Conservation (phyloP, 139 green algal species). For the Edaphochlamys debaryana region DNA sequence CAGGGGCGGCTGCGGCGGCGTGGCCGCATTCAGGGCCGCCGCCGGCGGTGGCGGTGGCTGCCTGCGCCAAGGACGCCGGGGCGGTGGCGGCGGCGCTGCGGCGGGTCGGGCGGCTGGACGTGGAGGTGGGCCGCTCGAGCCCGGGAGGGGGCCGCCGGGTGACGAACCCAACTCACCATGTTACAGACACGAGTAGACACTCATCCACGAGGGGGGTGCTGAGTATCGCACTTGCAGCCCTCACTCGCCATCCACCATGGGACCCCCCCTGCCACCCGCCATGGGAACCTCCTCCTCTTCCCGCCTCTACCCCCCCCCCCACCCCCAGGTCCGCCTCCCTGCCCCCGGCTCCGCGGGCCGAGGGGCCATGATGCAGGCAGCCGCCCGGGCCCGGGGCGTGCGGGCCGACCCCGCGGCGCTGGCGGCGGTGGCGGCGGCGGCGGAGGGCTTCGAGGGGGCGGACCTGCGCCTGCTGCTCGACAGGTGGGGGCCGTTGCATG, state of each 20-base stretch:
- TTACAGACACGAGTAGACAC: no score
- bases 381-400: slow-evolving; percentile 44
- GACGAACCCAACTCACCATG: no score
- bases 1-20: neutral
- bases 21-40: neutral
- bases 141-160: no score
- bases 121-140: slow-evolving; percentile 51
- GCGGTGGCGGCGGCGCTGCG: slow-evolving; percentile 50
- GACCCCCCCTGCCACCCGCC: no score
- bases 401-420: slow-evolving; percentile 6
- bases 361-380: slow-evolving; percentile 58
- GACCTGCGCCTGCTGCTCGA: slow-evolving; percentile 82
- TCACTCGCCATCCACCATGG: no score
- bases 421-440: slow-evolving; percentile 45
- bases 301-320: no score
- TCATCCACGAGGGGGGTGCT: no score
- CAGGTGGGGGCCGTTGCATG: slow-evolving; percentile 32
- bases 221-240: no score
- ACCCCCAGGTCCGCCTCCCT: slow-evolving; percentile 52
- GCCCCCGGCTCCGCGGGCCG: slow-evolving; percentile 59
- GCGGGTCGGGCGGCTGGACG: slow-evolving; percentile 66
- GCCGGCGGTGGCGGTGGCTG: slow-evolving; percentile 34
- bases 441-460: slow-evolving; percentile 80
- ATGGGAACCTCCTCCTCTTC: no score
- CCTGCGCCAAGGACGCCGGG: slow-evolving; percentile 25